Conservation (phyloP, 106 monocot species). For the Gastrodia elata region DNA sequence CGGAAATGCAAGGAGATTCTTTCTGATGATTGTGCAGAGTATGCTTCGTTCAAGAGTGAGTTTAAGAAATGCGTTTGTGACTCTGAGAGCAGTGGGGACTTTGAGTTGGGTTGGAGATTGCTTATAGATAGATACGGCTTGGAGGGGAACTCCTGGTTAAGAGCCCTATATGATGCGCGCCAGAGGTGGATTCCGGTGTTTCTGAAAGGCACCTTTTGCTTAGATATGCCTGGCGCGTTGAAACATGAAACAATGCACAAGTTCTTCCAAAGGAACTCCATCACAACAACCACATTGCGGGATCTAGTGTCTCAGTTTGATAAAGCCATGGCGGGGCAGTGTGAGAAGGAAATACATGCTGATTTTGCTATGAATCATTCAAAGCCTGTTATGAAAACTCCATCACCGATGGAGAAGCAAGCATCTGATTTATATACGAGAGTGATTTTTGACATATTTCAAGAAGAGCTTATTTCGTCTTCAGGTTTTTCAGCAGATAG, state of each 20-base stretch:
- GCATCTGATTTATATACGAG: conserved; percentile 92
- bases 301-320: conserved; percentile 78
- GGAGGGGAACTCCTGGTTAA: conserved; percentile 52
- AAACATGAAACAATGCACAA: conserved; percentile 73
- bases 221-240: conserved; percentile 31
- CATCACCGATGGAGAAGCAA: conserved; percentile 80
- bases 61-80: conserved; percentile 68
- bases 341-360: conserved; percentile 71
- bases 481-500: conserved; percentile 54
- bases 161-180: conserved; percentile 37
- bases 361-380: conserved; percentile 41
- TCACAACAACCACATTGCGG: conserved; percentile 56
- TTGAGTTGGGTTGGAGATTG: conserved; percentile 53
- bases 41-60: conserved; percentile 55
- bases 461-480: conserved; percentile 66
- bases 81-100: conserved; percentile 49
- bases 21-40: conserved; percentile 29
- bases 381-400: conserved; percentile 67
- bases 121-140: conserved; percentile 40
- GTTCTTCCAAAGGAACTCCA: conserved; percentile 75
- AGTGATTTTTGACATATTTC: conserved; percentile 68
- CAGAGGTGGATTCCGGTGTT: conserved; percentile 81
- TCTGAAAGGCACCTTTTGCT: conserved; percentile 59
- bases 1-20: conserved; percentile 57
- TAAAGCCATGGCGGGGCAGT: conserved; percentile 62